phyloP scores from a whole-genome alignment of 768 basidiomycete species.

The Tephrocybe sp. region DNA sequence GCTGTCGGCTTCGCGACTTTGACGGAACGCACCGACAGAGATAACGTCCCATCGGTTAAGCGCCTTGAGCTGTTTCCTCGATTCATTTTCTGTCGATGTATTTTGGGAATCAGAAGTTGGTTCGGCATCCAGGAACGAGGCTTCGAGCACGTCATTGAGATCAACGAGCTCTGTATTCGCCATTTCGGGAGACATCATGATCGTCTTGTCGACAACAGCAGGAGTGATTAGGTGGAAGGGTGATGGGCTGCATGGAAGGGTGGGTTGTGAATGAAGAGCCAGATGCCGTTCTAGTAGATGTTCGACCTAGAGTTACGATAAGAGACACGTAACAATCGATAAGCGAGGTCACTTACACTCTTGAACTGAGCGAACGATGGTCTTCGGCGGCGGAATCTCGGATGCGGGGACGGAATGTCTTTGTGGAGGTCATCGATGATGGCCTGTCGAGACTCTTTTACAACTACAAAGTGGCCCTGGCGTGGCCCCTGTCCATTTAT shows the following conservation, averaged over 20 bases:
- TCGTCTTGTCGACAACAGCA: conserved; percentile 8
- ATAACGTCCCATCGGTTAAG: conserved; percentile 73
- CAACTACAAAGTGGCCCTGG: conserved; percentile 39
- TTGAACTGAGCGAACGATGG: conserved; percentile 31
- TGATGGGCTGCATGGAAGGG: conserved; percentile 23
- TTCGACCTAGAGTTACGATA: conserved; percentile 29
- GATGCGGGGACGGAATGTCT: conserved; percentile 51
- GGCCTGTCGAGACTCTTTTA: conserved; percentile 34
- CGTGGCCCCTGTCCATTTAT: conserved; percentile 25
- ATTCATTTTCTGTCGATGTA: conserved; percentile 32
- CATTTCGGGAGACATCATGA: conserved; percentile 30
- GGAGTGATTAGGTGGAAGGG: conserved; percentile 14
- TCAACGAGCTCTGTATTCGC: conserved; percentile 53
- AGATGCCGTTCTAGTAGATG: conserved; percentile 32
- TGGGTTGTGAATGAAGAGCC: conserved; percentile 25
- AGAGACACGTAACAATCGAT: conserved; percentile 12
- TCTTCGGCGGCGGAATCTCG: conserved; percentile 33
- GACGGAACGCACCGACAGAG: conserved; percentile 70
- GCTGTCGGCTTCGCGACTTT: conserved; percentile 42
- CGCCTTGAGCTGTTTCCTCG: conserved; percentile 41
- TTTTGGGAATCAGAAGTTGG: conserved; percentile 31
- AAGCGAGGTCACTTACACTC: conserved; percentile 39
- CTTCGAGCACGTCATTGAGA: conserved; percentile 75
- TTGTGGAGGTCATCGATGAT: conserved; percentile 44
- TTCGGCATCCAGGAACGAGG: conserved; percentile 66